Evolutionary conservation across 805 yeast species (phyloP).

Genomic region (Ogataea trehaloabstinens): DNA sequence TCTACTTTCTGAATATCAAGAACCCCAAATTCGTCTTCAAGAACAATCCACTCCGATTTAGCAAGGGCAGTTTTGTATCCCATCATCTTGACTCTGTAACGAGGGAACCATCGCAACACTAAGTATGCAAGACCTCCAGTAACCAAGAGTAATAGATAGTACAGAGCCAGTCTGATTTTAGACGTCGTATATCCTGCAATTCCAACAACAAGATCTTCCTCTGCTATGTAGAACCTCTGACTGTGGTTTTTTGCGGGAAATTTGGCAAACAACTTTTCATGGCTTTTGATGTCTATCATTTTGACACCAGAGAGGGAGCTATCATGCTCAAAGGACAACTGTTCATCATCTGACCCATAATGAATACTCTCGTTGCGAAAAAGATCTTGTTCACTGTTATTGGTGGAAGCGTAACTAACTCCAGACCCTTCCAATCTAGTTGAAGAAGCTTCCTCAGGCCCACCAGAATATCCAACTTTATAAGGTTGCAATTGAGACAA

Average conservation of each 20-base stretch:
- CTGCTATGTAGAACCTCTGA: conserved; percentile 90
- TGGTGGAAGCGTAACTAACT: conserved; percentile 15
- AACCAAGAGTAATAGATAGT: conserved; percentile 50
- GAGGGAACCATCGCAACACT: conserved; percentile 82
- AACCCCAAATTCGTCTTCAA: conserved; percentile 93
- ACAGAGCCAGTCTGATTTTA: conserved; percentile 42
- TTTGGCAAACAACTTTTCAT: conserved; percentile 41
- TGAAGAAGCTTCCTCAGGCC: neutral
- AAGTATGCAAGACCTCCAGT: conserved; percentile 76
- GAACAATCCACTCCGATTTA: conserved; percentile 85
- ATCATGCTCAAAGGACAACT: conserved; percentile 12
- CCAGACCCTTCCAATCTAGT: conserved; percentile 1
- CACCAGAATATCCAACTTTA: neutral
- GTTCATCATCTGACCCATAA: conserved; percentile 21
- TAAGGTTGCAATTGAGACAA: neutral
- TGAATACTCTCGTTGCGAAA: conserved; percentile 14
- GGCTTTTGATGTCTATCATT: conserved; percentile 30
- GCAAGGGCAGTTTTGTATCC: conserved; percentile 72
- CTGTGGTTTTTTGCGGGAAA: conserved; percentile 43
- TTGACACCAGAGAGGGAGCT: conserved; percentile 11
- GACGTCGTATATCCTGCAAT: conserved; percentile 83
- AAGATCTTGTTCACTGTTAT: conserved; percentile 19
- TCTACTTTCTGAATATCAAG: conserved; percentile 57
- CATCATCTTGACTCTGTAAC: conserved; percentile 61
- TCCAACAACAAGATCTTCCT: conserved; percentile 92